A percentile compares a stretch with the other conserved stretches of the same genome.
Conservation (phyloP, 441 rosid genomes). For the Biscutella laevigata region DNA sequence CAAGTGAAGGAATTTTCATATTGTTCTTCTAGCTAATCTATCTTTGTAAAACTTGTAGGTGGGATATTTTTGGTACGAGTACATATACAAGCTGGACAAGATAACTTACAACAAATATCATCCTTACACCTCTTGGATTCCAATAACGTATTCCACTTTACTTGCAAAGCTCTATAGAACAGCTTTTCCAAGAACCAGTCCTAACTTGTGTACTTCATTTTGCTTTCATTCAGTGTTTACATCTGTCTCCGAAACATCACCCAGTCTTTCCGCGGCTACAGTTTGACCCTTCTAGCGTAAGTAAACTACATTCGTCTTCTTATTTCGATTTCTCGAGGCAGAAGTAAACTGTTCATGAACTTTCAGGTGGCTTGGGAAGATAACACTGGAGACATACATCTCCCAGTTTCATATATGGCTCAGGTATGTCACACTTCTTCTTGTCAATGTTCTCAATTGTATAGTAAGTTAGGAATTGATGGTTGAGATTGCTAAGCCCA, state of each 20-base stretch:
- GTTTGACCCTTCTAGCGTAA: constrained; percentile 60
- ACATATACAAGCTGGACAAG: constrained; percentile 67
- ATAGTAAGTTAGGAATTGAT: not conserved
- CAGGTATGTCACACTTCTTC: constrained; percentile 36
- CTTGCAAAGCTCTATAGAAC: constrained; percentile 7
- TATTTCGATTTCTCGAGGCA: not conserved
- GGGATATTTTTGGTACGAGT: constrained; percentile 64
- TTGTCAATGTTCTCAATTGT: constrained; percentile 3
- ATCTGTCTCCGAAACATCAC: constrained; percentile 63
- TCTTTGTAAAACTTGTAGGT: constrained; percentile 28
- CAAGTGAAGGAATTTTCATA: not conserved
- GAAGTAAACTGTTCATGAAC: not conserved
- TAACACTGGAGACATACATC: constrained; percentile 75
- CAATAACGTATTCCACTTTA: constrained; percentile 49
- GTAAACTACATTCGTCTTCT: constrained; percentile 4
- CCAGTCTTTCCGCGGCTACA: constrained; percentile 57
- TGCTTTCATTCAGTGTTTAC: constrained; percentile 42
- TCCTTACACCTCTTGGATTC: constrained; percentile 83
- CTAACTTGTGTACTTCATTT: not conserved
- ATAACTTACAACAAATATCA: constrained; percentile 64
- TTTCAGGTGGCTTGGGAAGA: constrained; percentile 73
- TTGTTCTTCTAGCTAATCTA: constrained; percentile 11
- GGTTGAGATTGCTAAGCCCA: constrained; percentile 34
- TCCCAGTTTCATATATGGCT: constrained; percentile 82
- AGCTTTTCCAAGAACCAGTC: not conserved